Evolutionary conservation across 768 basidiomycete genomes (phyloP).

Genomic region (Exsudoporus frostii): DNA sequence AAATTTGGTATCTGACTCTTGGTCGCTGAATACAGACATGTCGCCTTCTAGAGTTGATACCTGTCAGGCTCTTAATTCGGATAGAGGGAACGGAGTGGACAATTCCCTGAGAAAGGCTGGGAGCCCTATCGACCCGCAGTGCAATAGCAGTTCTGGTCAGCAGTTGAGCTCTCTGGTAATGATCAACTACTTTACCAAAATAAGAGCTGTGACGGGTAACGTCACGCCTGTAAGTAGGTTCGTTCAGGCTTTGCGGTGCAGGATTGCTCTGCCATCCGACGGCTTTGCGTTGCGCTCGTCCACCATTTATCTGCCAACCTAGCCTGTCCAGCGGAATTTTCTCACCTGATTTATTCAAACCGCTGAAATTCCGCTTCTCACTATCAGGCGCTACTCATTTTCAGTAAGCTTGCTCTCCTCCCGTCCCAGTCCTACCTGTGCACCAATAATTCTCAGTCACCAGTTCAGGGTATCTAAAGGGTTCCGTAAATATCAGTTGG

Average conservation of each 20-base stretch:
- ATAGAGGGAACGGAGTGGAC: neutral
- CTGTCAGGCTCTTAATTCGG: neutral
- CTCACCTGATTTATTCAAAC: slow-evolving; percentile 11
- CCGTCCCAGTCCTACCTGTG: slow-evolving; percentile 1
- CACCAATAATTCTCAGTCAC: slow-evolving; percentile 7
- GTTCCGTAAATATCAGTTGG: slow-evolving; percentile 4
- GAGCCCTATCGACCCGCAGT: neutral
- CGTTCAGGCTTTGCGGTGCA: slow-evolving; percentile 27
- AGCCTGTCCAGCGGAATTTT: slow-evolving; percentile 5
- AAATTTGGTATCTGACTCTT: slow-evolving; percentile 23
- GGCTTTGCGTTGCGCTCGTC: slow-evolving; percentile 10
- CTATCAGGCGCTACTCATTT: slow-evolving; percentile 4
- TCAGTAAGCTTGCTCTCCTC: slow-evolving; percentile 15
- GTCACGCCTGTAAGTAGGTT: slow-evolving; percentile 38
- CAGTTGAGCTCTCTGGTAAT: neutral
- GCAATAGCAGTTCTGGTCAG: neutral
- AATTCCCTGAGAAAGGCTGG: neutral
- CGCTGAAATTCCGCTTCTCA: slow-evolving; percentile 6
- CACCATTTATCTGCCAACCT: slow-evolving; percentile 8
- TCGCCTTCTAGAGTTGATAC: neutral
- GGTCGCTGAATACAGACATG: neutral
- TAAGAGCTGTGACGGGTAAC: slow-evolving; percentile 34
- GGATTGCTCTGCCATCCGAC: slow-evolving; percentile 27
- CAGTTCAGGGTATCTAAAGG: slow-evolving; percentile 5
- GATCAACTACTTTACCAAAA: slow-evolving; percentile 34